Evolutionary conservation across 441 rosid species (phyloP), one percentile per base, ranked within the genome.

Genomic region (Eruca vesicaria): DNA sequence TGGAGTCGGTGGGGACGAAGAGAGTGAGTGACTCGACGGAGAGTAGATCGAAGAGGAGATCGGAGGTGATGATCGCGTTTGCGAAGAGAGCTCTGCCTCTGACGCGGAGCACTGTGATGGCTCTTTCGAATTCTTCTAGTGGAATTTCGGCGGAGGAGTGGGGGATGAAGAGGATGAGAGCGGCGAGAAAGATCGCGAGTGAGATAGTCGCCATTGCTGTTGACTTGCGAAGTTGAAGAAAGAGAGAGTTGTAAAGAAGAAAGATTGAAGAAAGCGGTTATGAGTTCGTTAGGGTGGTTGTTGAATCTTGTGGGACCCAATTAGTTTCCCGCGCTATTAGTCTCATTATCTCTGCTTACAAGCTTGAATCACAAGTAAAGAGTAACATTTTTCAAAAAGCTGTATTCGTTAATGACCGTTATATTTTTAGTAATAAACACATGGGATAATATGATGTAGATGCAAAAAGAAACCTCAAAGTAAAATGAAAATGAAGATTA

Each of bases 1-100:
- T 74, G 1, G 82, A 76, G 65, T 84, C 86, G 4, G 80, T 66
- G 35, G 85, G 84, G 9, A 75, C 81, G n/a, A 86, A 76, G 60
- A 86, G 74, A 0, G 87, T 84, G 56, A 84, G 68, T 7, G 84
- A 74, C 32, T 78, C 64, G 45, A 72, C 62, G 31, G 84, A 55
- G 78, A 83, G 84, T 38, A 86, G 15, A 76, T 86, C 87, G 81
- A 83, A 78, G 76, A 77, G 83, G 16, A 83, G 73, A 69, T 83
- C 86, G 29, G 89, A 84, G 20, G 87, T 75, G 72, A 84, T 69
- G 78, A 82, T 75, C 58, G 87, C 86, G 73, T 86, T 84, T 29
- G 86, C 83, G 70, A 84, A 79, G 78, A 82, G 89, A 59, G 76
- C 68, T 63, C 85, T 82, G 62, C 86, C 86, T 45, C 73, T 69